Conservation (phyloP, 371 early-diverging fungal species). For the Mucor lusitanicus region DNA sequence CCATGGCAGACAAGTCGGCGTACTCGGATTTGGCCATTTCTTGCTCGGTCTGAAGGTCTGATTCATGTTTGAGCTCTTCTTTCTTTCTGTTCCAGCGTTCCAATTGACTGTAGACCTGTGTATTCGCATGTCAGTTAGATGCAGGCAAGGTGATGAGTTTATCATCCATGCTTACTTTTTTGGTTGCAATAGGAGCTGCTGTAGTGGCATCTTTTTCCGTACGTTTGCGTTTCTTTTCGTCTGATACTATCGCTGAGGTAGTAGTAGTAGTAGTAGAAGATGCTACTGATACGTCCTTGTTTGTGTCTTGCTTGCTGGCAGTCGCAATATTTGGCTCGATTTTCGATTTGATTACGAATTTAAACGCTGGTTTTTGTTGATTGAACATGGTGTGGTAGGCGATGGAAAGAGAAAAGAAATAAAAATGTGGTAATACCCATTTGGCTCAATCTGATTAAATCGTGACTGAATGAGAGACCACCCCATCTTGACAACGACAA, state of each 20-base stretch:
- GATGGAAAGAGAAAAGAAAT: neutral
- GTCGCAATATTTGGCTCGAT: conserved; percentile 3
- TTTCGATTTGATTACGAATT: conserved; percentile 47
- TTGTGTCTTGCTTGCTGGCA: neutral
- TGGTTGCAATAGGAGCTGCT: conserved; percentile 26
- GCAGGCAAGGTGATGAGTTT: too few species aligned
- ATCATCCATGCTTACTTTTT: conserved; percentile 33
- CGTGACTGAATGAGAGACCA: too few species aligned
- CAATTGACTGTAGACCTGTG: conserved; percentile 56
- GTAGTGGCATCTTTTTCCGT: conserved; percentile 20
- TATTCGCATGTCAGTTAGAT: neutral
- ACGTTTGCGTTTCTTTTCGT: conserved; percentile 46
- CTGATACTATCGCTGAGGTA: neutral
- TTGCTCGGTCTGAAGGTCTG: conserved; percentile 18
- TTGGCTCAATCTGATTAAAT: too few species aligned
- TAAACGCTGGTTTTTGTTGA: conserved; percentile 42
- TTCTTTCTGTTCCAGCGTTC: conserved; percentile 23
- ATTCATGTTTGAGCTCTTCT: conserved; percentile 20
- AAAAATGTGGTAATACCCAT: neutral
- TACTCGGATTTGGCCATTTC: conserved; percentile 41
- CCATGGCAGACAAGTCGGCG: conserved; percentile 49
- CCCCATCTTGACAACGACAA: too few species aligned
- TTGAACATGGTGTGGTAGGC: conserved; percentile 27
- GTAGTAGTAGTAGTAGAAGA: neutral
- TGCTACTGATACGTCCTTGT: neutral